Evolutionary conservation across 495 filamentous ascomycete species (phyloP).

Genomic region (Aspergillus egyptiacus): DNA sequence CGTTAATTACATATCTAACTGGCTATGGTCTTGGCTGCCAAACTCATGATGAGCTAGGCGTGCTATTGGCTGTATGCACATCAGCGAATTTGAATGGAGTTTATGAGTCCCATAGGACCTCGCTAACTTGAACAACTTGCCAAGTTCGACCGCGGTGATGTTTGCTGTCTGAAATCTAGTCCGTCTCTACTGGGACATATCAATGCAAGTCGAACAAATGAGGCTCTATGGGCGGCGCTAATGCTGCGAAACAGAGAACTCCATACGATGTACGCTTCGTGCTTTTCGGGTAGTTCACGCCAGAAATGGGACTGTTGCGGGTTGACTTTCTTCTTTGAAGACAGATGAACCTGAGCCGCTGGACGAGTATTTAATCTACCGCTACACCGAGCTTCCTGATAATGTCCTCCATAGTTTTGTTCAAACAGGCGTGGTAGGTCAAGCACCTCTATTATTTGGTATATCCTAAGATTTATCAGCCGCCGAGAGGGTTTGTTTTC

Average conservation of each 20-base stretch:
- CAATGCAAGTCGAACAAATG: conserved; percentile 13
- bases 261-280: conserved; percentile 19
- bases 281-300: not conserved
- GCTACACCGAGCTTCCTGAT: conserved; percentile 17
- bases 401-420: conserved; percentile 22
- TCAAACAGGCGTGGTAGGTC: conserved; percentile 27
- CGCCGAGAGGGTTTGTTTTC: conserved; percentile 35
- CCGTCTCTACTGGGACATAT: conserved; percentile 23
- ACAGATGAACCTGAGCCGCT: conserved; percentile 15
- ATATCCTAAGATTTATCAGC: conserved; percentile 17
- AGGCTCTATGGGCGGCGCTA: not conserved
- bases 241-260: conserved; percentile 17
- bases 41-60: not conserved
- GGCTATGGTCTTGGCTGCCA: not conserved
- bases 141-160: conserved; percentile 24
- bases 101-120: no score
- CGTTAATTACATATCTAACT: not conserved
- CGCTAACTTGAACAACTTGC: not conserved
- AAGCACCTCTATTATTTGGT: not conserved
- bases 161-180: conserved; percentile 24
- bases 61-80: not conserved
- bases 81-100: not conserved
- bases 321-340: conserved; percentile 12
- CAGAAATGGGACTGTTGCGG: not conserved
- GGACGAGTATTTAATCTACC: conserved; percentile 12